These are phyloP conservation scores for Coniella lustricola DNA, from an alignment of 2,329 filamentous ascomycete species.

Conservation along the genomic window DNA sequence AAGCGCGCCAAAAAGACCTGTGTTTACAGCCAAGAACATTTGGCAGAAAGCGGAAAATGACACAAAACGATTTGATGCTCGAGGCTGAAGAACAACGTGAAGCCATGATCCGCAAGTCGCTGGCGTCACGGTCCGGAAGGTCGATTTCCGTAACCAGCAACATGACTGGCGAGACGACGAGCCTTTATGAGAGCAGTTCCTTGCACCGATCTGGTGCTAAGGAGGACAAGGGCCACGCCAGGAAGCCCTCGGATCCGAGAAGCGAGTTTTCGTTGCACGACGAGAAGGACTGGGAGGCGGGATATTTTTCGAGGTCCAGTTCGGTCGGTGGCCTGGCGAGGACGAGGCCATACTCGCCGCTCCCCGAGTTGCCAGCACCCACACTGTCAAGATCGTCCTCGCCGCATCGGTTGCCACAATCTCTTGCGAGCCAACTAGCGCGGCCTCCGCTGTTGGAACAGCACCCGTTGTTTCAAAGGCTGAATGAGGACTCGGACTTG, in stretches of 20 bases:
- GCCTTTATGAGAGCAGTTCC: slow-evolving; percentile 8
- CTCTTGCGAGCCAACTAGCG: background rate
- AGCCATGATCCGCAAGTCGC: slow-evolving; percentile 38
- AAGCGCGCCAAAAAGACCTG: slow-evolving; percentile 21
- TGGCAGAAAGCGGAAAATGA: slow-evolving; percentile 22
- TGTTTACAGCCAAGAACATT: slow-evolving; percentile 21
- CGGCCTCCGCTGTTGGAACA: slow-evolving; percentile 8
- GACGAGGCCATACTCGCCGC: background rate
- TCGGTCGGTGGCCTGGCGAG: background rate
- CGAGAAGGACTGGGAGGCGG: slow-evolving; percentile 6
- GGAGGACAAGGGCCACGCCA: slow-evolving; percentile 33
- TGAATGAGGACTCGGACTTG: background rate
- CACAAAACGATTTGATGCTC: slow-evolving; percentile 19
- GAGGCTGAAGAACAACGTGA: slow-evolving; percentile 32
- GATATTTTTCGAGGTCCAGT: slow-evolving; percentile 9
- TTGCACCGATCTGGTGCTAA: slow-evolving; percentile 19
- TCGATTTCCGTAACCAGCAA: slow-evolving; percentile 10
- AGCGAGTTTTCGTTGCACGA: background rate
- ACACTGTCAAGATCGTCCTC: slow-evolving; percentile 9
- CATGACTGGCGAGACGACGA: slow-evolving; percentile 2
- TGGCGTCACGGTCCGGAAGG: slow-evolving; percentile 24
- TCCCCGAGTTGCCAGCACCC: slow-evolving; percentile 7
- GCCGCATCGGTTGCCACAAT: slow-evolving; percentile 3
- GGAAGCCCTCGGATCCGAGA: slow-evolving; percentile 19
- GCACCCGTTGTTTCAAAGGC: slow-evolving; percentile 5